Conservation (phyloP, 2,329 filamentous ascomycete species). For the Fusarium verticillioides region DNA sequence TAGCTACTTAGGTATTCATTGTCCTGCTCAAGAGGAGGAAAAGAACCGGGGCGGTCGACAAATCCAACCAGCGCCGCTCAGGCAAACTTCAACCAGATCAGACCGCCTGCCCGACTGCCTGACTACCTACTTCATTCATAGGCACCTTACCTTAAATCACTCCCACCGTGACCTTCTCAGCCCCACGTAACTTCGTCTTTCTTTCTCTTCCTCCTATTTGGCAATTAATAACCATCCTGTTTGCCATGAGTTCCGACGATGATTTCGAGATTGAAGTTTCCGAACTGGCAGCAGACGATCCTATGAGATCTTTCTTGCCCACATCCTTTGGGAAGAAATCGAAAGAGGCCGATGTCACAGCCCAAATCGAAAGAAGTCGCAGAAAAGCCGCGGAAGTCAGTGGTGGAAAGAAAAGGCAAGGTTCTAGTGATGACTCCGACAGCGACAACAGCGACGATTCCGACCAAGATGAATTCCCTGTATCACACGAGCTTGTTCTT, state of each 20-base stretch:
- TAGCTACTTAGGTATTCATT: slow-evolving; percentile 2
- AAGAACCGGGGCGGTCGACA: slow-evolving; percentile 45
- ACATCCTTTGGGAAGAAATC: slow-evolving; percentile 86
- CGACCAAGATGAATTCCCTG: slow-evolving; percentile 87
- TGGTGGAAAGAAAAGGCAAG: slow-evolving; percentile 46
- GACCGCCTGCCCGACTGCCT: slow-evolving; percentile 32
- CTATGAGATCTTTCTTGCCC: slow-evolving; percentile 81
- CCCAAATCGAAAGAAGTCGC: slow-evolving; percentile 83
- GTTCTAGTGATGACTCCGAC: slow-evolving; percentile 59
- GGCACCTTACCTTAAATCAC: slow-evolving; percentile 16
- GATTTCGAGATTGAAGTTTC: slow-evolving; percentile 67
- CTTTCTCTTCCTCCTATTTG: slow-evolving; percentile 22
- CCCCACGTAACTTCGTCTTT: slow-evolving; percentile 31
- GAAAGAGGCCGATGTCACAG: slow-evolving; percentile 76
- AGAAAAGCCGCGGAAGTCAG: slow-evolving; percentile 55
- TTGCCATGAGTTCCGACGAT: slow-evolving; percentile 68
- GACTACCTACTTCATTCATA: slow-evolving; percentile 16
- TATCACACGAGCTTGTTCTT: slow-evolving; percentile 91
- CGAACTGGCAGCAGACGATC: slow-evolving; percentile 70
- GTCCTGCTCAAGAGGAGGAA: slow-evolving; percentile 34
- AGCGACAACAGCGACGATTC: slow-evolving; percentile 66
- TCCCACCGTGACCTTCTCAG: slow-evolving; percentile 17
- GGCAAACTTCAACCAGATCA: slow-evolving; percentile 23
- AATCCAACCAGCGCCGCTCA: slow-evolving; percentile 37
- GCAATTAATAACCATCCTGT: slow-evolving; percentile 18